Conservation (phyloP, 441 rosid species). For the Rhodomyrtus psidioides region DNA sequence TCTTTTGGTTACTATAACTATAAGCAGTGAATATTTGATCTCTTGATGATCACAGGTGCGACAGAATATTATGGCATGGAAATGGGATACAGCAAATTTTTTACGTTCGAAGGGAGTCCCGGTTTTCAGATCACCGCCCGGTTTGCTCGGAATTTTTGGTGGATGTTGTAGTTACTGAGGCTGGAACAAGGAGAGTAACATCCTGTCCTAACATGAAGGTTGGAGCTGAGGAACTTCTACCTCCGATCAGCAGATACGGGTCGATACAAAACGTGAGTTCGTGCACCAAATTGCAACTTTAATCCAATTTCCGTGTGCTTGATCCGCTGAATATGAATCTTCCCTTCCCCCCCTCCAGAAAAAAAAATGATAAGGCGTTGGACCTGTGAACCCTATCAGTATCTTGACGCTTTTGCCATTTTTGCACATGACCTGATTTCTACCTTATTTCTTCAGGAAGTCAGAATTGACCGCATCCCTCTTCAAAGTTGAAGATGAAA, state of each 20-base stretch:
- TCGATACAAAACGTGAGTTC: not conserved
- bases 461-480: not conserved
- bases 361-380: not conserved
- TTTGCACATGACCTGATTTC: not conserved
- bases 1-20: not conserved
- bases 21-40: not conserved
- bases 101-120: conserved; percentile 40
- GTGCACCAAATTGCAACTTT: not conserved
- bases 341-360: too few relatives aligned
- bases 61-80: conserved; percentile 61
- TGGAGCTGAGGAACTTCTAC: conserved; percentile 25
- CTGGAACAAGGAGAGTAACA: conserved; percentile 18
- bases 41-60: conserved; percentile 41
- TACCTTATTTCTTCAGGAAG: not conserved
- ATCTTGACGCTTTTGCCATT: not conserved
- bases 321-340: not conserved
- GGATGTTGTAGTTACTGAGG: conserved; percentile 28
- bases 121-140: conserved; percentile 63
- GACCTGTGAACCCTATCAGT: not conserved
- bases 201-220: conserved; percentile 20
- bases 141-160: conserved; percentile 43
- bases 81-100: conserved; percentile 38
- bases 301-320: not conserved
- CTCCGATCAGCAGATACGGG: conserved; percentile 3
- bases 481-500: not conserved